phyloP scores from a whole-genome alignment of 1,139 yeast genomes.

The Blastobotrys capitulatus region DNA sequence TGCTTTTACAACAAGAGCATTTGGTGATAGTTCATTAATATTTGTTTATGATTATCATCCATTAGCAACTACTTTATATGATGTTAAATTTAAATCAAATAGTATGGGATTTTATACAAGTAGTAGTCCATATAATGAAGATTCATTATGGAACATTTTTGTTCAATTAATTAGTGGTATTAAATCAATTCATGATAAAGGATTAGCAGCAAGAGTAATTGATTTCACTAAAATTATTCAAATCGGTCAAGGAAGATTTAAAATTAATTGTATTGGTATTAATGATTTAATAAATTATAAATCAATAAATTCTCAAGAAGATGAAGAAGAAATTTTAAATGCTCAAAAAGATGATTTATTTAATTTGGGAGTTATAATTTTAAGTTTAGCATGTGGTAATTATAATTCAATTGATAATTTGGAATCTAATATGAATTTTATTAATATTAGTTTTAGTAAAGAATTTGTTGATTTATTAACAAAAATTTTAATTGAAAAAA shows the following conservation, averaged over 20 bases:
- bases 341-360: constrained; percentile 51
- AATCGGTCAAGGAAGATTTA: constrained; percentile 63
- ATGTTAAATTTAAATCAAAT: constrained; percentile 41
- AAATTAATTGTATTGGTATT: constrained; percentile 67
- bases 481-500: not conserved
- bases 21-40: constrained; percentile 62
- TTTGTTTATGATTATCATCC: constrained; percentile 69
- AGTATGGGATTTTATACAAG: constrained; percentile 1
- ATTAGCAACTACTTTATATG: constrained; percentile 52
- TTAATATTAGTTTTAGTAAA: constrained; percentile 9
- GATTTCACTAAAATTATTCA: constrained; percentile 67
- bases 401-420: constrained; percentile 23
- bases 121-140: constrained; percentile 19
- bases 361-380: constrained; percentile 52
- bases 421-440: constrained; percentile 7
- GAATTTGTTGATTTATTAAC: constrained; percentile 15
- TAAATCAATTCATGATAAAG: constrained; percentile 53
- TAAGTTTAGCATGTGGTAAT: constrained; percentile 45
- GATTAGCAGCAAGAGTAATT: constrained; percentile 57
- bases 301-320: constrained; percentile 18
- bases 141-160: constrained; percentile 66
- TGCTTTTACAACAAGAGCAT: constrained; percentile 82
- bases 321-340: not conserved
- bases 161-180: constrained; percentile 70
- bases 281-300: constrained; percentile 56